Evolutionary conservation across 306 rosid species (phyloP).

Genomic region (Prunus salicina): DNA sequence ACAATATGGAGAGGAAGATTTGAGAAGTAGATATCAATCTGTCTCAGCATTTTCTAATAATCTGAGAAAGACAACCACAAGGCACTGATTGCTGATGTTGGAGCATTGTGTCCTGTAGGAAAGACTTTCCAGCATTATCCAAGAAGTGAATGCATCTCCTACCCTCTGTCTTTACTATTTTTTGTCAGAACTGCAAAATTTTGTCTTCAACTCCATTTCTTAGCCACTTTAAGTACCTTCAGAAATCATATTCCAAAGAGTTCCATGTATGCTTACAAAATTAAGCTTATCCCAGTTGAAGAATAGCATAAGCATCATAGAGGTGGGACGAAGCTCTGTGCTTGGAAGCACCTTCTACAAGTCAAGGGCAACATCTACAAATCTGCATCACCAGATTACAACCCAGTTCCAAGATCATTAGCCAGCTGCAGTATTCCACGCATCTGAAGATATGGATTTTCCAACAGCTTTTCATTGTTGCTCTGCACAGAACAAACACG

Average conservation of each 20-base stretch:
- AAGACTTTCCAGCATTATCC: constrained; percentile 28
- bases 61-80: constrained; percentile 29
- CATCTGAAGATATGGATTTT: constrained; percentile 99
- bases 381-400: constrained; percentile 45
- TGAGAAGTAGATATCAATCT: constrained; percentile 33
- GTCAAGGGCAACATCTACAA: constrained; percentile 38
- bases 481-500: constrained; percentile 52
- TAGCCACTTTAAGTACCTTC: constrained; percentile 35
- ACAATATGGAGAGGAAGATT: constrained; percentile 26
- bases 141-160: constrained; percentile 23
- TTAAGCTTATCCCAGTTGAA: constrained; percentile 21
- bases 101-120: constrained; percentile 8
- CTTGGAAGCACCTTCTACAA: constrained; percentile 31
- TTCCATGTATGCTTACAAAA: constrained; percentile 26
- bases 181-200: constrained; percentile 3
- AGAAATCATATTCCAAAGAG: constrained; percentile 28
- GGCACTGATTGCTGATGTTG: constrained; percentile 20
- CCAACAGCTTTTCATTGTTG: constrained; percentile 95
- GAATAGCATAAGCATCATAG: constrained; percentile 32
- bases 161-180: background rate
- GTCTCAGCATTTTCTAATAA: constrained; percentile 40
- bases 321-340: constrained; percentile 15
- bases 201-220: constrained; percentile 10
- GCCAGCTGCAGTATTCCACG: constrained; percentile 98
- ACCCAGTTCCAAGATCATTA: constrained; percentile 76